Evolutionary conservation across 306 rosid genomes (phyloP), one percentile per base, ranked within the genome.

Genomic region (Inga oerstediana): DNA sequence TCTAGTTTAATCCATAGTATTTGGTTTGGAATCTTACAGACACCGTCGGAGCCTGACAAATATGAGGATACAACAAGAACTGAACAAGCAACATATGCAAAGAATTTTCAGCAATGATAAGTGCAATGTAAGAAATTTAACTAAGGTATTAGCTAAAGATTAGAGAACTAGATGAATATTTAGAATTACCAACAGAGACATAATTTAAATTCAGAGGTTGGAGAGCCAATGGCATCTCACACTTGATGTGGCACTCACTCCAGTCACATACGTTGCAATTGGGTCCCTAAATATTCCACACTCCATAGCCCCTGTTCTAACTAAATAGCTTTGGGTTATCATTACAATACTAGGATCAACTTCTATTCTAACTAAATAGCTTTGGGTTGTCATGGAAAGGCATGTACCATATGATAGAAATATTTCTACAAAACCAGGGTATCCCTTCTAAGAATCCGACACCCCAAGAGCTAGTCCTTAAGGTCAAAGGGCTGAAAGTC

Each of bases 1-100:
- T 41, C 24, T 43, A 11, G 65, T 67, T 68, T 67, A 54, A 49
- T 51, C 39, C 62, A 81, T 34, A 61, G 34, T 24, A 24, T 71
- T 61, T 73, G 56, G 68, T 16, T 27, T n/a, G n/a, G 74, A 77
- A 78, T 45, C 30, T 43, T 24, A 5, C 37, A 79, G 22, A 72
- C 19, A 59, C 15, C 16, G 4, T 48, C 19, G 48, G 27, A 69
- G 51, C 43, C 74, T 20, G 74, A 70, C 37, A 58, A 10, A 24
- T 20, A n/a, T 45, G 39, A 71, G 20, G 56, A 20, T 19, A 22
- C n/a, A 12, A 22, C 56, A 43, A 44, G 13, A 44, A 44, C 32
- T 43, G 54, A n/a, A 71, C 20, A 44, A 9, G 48, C 37, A 68
- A 41, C 37, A 71, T 27, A 15, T 30, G 56, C 19, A 71, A 71